Evolutionary conservation across 352 stramenopile species (phyloP).

Genomic region (Globisporangium paroecandrum): DNA sequence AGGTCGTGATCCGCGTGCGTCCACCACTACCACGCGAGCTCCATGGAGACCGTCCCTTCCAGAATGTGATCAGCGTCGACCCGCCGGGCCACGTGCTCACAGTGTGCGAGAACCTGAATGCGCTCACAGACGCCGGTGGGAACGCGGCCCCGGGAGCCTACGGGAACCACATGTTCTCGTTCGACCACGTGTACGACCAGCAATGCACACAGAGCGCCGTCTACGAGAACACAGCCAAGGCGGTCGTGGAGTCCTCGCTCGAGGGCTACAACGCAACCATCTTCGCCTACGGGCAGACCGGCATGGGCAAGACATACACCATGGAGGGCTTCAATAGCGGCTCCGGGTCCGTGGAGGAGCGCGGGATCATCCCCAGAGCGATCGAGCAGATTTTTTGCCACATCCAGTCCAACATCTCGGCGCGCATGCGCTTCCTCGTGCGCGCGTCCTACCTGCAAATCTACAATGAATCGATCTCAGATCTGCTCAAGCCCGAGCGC

Average conservation of each 20-base stretch:
- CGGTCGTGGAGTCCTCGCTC: constrained; percentile 90
- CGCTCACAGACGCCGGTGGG: constrained; percentile 34
- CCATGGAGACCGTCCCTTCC: constrained; percentile 84
- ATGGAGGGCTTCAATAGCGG: constrained; percentile 95
- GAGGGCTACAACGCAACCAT: constrained; percentile 92
- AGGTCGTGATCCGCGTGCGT: constrained; percentile 91
- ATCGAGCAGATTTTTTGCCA: constrained; percentile 96
- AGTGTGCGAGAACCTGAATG: constrained; percentile 82
- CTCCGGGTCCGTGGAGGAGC: constrained; percentile 84
- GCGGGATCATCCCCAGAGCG: constrained; percentile 96
- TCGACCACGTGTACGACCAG: constrained; percentile 94
- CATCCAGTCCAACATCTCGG: constrained; percentile 86
- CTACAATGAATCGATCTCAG: constrained; percentile 94
- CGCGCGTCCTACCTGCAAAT: constrained; percentile 93
- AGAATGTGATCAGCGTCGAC: constrained; percentile 90
- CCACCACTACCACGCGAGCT: constrained; percentile 87
- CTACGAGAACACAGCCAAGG: constrained; percentile 92
- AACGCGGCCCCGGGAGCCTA: constrained; percentile 47
- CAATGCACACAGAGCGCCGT: constrained; percentile 87
- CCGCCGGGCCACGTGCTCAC: constrained; percentile 82
- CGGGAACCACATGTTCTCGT: constrained; percentile 90
- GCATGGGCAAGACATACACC: constrained; percentile 93
- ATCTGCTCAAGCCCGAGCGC: constrained; percentile 92
- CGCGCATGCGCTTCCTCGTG: constrained; percentile 87
- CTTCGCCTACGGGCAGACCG: constrained; percentile 89